Base-by-base conservation (phyloP, 2,329 filamentous ascomycete species). In the Drechslera avenae region DNA sequence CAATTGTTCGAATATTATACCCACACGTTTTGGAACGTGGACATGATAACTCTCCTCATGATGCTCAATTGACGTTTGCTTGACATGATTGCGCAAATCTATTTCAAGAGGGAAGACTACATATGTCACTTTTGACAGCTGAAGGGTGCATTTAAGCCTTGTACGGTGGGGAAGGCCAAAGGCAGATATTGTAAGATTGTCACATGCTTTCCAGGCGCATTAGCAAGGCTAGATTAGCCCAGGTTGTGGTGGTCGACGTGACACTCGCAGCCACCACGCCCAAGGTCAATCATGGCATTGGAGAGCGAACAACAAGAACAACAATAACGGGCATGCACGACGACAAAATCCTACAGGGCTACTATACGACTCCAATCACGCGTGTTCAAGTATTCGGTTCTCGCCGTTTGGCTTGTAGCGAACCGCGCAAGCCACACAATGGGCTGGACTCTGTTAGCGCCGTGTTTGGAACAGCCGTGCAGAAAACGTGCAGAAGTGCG, bases 351-450 rank as follows among this genome's bases (percentile, higher is more conserved):
- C 4, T 16, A 18, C 16, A 17, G 17, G 40, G 34, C 30, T n/a
- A 13, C n/a, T 26, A 3, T 18, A 18, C 32, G 16, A 3, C 34
- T 17, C 50, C 40, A 55, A 52, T 42, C 42, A 53, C 21, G 28
- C 4, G 28, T 33, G 36, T 30, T 16, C 41, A 16, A 51, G 17
- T 36, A 32, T 44, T 60, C 59, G 53, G 60, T 45, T 47, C 48
- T 54, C 32, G 26, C 46, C 53, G 55, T 56, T 56, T 46, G 56
- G 46, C 49, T 59, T 39, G 23, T 35, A 37, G 45, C 17, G 19
- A 32, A 44, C 47, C 40, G 59, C 64, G 66, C 65, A 64, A 66
- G 64, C 66, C 66, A 69, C 63, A 39, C 49, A 33, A 50, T 37
- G 59, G 63, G 63, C 63, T 67, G 60, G 66, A 63, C 46, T 50